Evolutionary conservation across 192 early-diverging fungal species (phyloP).

Genomic region (Backusella mclennaniae): DNA sequence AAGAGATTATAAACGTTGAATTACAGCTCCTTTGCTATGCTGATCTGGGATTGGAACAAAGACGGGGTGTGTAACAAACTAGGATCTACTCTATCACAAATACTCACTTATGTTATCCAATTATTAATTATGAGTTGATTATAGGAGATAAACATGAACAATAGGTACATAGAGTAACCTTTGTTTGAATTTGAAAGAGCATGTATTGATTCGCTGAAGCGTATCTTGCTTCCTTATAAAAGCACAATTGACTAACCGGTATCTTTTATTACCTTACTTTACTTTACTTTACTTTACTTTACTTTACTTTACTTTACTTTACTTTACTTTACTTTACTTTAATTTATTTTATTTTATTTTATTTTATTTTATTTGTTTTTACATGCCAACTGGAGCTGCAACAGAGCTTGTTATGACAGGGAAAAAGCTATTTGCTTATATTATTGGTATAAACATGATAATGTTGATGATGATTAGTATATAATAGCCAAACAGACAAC

Average conservation of each 20-base stretch:
- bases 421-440: background rate
- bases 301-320: background rate
- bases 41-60: no score
- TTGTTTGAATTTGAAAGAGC: no score
- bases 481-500: background rate
- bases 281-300: background rate
- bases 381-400: background rate
- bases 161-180: background rate
- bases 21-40: no score
- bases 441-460: background rate
- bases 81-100: no score
- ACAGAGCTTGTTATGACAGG: background rate
- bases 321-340: background rate
- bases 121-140: no score
- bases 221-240: background rate
- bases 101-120: no score
- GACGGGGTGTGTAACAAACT: no score
- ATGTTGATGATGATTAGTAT: background rate
- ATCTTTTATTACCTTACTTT: background rate
- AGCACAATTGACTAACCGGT: background rate
- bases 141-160: background rate
- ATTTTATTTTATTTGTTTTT: background rate
- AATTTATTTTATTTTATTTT: no score
- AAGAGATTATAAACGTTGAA: no score
- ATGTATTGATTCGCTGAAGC: background rate